Conservation (phyloP, 73 alveolate genomes). For the Loxodes magnus region DNA sequence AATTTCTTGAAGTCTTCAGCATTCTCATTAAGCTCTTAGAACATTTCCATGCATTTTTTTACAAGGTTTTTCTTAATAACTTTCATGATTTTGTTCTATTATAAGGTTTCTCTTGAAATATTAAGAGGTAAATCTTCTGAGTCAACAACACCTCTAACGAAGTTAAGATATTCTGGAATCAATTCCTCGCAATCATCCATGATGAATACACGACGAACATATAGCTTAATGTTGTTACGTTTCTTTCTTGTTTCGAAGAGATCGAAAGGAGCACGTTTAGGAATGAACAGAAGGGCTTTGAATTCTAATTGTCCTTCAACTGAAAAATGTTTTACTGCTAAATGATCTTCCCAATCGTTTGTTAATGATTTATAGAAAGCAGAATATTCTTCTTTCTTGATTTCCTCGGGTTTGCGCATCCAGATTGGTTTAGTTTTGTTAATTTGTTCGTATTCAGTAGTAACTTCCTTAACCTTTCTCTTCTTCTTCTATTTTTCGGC, state of each 20-base stretch:
- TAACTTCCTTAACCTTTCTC: conserved; percentile 97
- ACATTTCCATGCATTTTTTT: conserved; percentile 98
- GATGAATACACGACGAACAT: conserved; percentile 99
- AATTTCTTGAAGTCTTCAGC: conserved; percentile 97
- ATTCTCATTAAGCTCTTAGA: conserved; percentile 95
- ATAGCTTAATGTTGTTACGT: conserved; percentile 93
- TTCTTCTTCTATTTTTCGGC: conserved; percentile 82
- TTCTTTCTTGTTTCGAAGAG: conserved; percentile 98
- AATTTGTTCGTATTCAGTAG: conserved; percentile 95
- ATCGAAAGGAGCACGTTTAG: conserved; percentile 99
- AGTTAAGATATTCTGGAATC: conserved; percentile 98
- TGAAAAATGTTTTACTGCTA: conserved; percentile 96
- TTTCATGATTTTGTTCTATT: conserved; percentile 97
- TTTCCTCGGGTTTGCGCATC: conserved; percentile 96
- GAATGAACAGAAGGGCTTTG: conserved; percentile 98
- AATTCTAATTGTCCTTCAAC: conserved; percentile 98
- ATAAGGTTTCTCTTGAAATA: conserved; percentile 98
- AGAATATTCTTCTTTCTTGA: conserved; percentile 97
- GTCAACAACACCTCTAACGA: conserved; percentile 98
- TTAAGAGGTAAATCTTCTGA: conserved; percentile 98
- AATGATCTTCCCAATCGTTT: conserved; percentile 99
- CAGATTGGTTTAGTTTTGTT: conserved; percentile 99
- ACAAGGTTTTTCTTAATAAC: conserved; percentile 98
- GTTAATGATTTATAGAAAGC: conserved; percentile 95
- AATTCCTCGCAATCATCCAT: conserved; percentile 99